Evolutionary conservation across 2,329 filamentous ascomycete genomes (phyloP).

Genomic region (Bipolaris gigantea): DNA sequence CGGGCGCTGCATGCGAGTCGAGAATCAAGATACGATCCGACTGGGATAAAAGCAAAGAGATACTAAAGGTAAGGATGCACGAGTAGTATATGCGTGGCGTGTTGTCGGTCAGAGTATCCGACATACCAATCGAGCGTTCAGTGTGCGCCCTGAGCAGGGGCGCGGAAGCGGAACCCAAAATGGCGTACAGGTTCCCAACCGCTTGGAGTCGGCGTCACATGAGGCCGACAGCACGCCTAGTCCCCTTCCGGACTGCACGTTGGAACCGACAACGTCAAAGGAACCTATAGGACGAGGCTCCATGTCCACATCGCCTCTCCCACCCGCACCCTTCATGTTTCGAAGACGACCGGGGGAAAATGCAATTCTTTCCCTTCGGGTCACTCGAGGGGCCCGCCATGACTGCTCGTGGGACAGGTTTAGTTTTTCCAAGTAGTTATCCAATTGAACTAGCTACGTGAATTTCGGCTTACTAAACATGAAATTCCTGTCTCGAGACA

Average conservation of each 20-base stretch:
- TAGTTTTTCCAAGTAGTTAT: not conserved
- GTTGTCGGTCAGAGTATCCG: not conserved
- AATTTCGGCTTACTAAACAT: not conserved
- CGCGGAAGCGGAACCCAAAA: constrained; percentile 8
- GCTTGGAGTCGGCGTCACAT: not conserved
- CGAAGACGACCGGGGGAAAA: constrained; percentile 6
- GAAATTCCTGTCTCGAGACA: not conserved
- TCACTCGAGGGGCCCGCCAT: not conserved
- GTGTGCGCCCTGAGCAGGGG: not conserved
- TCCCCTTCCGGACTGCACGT: not conserved
- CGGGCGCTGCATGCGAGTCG: not conserved
- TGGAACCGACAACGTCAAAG: not conserved
- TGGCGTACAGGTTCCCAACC: not conserved
- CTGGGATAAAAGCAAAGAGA: not conserved
- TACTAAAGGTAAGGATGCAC: not conserved
- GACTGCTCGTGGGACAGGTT: not conserved
- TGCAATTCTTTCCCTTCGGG: constrained; percentile 4
- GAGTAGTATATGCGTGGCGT: not conserved
- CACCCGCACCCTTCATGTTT: not conserved
- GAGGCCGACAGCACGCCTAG: not conserved
- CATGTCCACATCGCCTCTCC: not conserved
- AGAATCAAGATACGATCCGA: not conserved
- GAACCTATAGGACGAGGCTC: not conserved
- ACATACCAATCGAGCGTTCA: constrained; percentile 1
- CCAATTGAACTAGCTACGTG: no score